Evolutionary conservation across 768 basidiomycete genomes (phyloP).

Genomic region (Hortiboletus campestris): DNA sequence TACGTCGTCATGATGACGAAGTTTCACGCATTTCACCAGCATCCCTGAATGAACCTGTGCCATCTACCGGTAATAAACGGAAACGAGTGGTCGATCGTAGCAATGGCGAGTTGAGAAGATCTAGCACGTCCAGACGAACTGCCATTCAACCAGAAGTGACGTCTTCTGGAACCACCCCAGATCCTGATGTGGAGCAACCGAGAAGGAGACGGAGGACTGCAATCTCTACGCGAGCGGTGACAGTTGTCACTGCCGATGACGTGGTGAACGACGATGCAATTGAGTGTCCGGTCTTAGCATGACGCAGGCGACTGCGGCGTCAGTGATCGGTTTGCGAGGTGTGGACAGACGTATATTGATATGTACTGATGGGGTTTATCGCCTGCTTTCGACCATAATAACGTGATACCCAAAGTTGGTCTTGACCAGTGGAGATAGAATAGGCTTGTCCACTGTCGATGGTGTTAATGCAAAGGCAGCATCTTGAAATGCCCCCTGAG

Average conservation of each 20-base stretch:
- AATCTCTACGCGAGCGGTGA: slow-evolving; percentile 26
- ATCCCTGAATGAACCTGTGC: slow-evolving; percentile 19
- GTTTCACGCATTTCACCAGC: slow-evolving; percentile 28
- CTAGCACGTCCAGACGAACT: slow-evolving; percentile 37
- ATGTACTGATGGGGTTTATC: slow-evolving; percentile 35
- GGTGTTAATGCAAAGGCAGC: slow-evolving; percentile 81
- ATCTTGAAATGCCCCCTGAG: slow-evolving; percentile 74
- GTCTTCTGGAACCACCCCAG: slow-evolving; percentile 51
- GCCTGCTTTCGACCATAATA: slow-evolving; percentile 87
- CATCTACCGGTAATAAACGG: slow-evolving; percentile 39
- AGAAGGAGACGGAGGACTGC: slow-evolving; percentile 41
- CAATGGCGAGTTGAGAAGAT: slow-evolving; percentile 36
- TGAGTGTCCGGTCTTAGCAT: slow-evolving; percentile 27
- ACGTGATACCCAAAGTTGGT: slow-evolving; percentile 86
- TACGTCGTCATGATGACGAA: slow-evolving; percentile 68
- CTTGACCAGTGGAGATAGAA: slow-evolving; percentile 70
- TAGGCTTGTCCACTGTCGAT: slow-evolving; percentile 78
- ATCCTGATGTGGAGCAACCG: slow-evolving; percentile 63
- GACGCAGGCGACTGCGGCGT: slow-evolving; percentile 1
- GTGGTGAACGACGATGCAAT: slow-evolving; percentile 32
- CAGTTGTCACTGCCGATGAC: slow-evolving; percentile 32
- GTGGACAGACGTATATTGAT: slow-evolving; percentile 19
- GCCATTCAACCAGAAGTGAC: slow-evolving; percentile 48
- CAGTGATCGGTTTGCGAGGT: neutral
- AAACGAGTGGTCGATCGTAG: slow-evolving; percentile 35